Conservation (phyloP, 768 basidiomycete species). For the Pleurotus tuoliensis region DNA sequence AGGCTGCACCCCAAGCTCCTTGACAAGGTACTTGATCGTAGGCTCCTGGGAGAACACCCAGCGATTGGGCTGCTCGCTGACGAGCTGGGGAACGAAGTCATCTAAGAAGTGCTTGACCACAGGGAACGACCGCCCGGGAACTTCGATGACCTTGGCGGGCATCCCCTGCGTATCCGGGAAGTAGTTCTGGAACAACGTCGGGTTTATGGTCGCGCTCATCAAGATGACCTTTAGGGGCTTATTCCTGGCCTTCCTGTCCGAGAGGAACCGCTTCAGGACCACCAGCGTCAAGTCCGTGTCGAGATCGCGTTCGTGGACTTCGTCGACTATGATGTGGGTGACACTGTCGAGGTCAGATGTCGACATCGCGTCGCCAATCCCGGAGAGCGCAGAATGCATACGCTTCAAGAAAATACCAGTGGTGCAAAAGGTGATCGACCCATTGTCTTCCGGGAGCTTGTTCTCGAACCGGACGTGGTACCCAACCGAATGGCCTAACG, state of each 20-base stretch:
- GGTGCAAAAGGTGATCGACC: constrained; percentile 89
- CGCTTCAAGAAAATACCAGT: constrained; percentile 87
- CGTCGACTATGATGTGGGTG: constrained; percentile 91
- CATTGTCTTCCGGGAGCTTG: constrained; percentile 73
- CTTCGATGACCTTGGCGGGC: constrained; percentile 68
- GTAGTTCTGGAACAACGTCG: constrained; percentile 83
- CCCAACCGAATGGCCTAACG: constrained; percentile 68
- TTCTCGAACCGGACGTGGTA: constrained; percentile 92
- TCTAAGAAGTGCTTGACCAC: constrained; percentile 81
- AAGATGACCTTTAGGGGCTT: constrained; percentile 82
- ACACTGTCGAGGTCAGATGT: constrained; percentile 61
- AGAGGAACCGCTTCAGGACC: constrained; percentile 79
- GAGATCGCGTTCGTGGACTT: constrained; percentile 94
- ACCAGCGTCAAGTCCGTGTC: constrained; percentile 90
- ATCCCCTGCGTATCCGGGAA: constrained; percentile 62
- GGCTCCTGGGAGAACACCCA: constrained; percentile 74
- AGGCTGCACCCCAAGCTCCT: constrained; percentile 49
- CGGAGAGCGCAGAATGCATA: constrained; percentile 68
- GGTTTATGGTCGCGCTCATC: constrained; percentile 96
- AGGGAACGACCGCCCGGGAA: constrained; percentile 91
- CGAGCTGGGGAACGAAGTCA: constrained; percentile 59
- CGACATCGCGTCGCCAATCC: constrained; percentile 21
- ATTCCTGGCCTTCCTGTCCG: constrained; percentile 63
- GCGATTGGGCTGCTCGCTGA: constrained; percentile 22
- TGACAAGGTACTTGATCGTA: constrained; percentile 67